Conservation (phyloP, 2,329 filamentous ascomycete species). For the Hortaea sp. region DNA sequence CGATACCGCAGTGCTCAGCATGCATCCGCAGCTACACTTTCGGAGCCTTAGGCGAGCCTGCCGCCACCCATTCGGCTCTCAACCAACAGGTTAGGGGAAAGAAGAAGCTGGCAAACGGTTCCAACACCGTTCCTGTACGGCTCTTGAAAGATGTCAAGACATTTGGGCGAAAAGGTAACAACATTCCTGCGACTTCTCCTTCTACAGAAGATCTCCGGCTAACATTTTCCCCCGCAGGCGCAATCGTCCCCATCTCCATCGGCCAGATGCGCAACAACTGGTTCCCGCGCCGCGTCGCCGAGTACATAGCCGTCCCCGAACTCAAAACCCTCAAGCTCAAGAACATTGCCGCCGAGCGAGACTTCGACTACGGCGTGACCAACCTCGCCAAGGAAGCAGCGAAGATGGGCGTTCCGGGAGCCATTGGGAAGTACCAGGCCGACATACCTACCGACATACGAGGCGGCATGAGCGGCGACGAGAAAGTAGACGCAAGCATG, state of each 20-base stretch:
- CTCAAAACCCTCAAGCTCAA: conserved; percentile 35
- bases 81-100: conserved; percentile 26
- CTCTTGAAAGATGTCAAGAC: conserved; percentile 42
- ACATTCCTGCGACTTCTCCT: background rate
- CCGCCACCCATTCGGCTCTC: conserved; percentile 2
- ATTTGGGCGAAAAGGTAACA: conserved; percentile 40
- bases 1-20: conserved; percentile 19
- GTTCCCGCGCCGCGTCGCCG: conserved; percentile 42
- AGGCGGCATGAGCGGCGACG: conserved; percentile 2
- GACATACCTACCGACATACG: background rate
- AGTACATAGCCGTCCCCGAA: conserved; percentile 41
- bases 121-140: conserved; percentile 37
- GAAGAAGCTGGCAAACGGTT: conserved; percentile 24
- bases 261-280: conserved; percentile 47
- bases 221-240: conserved; percentile 28
- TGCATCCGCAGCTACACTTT: conserved; percentile 20
- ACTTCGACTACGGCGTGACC: conserved; percentile 32
- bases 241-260: conserved; percentile 41
- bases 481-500: conserved; percentile 8
- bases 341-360: conserved; percentile 36
- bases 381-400: background rate
- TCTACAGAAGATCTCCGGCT: too few relatives aligned
- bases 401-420: background rate
- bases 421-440: background rate
- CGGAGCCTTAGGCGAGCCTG: conserved; percentile 4